Evolutionary conservation across 1,284 basidiomycete species (phyloP), one percentile per base, ranked within the genome.

Genomic region (Moesziomyces globuligerus): DNA sequence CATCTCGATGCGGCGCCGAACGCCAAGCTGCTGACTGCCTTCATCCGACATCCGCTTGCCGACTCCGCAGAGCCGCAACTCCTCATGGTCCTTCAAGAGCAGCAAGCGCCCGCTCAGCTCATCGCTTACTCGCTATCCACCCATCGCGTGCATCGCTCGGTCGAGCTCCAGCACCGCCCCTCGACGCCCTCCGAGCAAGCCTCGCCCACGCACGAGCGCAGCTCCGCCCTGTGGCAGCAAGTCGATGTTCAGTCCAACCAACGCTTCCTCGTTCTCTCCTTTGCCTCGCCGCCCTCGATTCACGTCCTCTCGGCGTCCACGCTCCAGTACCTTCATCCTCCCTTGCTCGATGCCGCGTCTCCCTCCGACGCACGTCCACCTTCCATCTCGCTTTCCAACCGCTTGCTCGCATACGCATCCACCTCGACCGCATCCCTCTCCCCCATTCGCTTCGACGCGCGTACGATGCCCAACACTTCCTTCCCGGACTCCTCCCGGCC

Each of bases 361-460:
- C 46, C 50, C 32, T n/a, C 47, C 7, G 1, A 13, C 9, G 29
- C 44, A 3, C 55, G 60, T 13, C 45, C 60, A 6, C 28, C 55
- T 8, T 49, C 67, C 4, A 46, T 71, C 41, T 57, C 61, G 15
- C 57, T 71, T 11, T 71, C 68, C 1, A 37, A 54, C 36, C 68
- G 68, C 10, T 43, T 71, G 11, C 62, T 71, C 25, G 62, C 61
- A 2, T 66, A 56, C 26, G 53, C 57, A 6, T 61, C 52, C 46
- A 51, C 57, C 0, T 11, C 52, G 7, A 32, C 42, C 11, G 7
- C 37, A 4, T 17, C 32, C n/a, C 7, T 48, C 15, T 51, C 67
- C 5, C 42, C 56, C 13, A 42, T 71, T 15, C 42, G 50, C 5
- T 56, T 61, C 32, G 67, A 60, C 18, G 4, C 46, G 1, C 60